These are phyloP conservation scores for Trichosanthes truncata DNA, from an alignment of 306 rosid genomes.

Conservation along the genomic window DNA sequence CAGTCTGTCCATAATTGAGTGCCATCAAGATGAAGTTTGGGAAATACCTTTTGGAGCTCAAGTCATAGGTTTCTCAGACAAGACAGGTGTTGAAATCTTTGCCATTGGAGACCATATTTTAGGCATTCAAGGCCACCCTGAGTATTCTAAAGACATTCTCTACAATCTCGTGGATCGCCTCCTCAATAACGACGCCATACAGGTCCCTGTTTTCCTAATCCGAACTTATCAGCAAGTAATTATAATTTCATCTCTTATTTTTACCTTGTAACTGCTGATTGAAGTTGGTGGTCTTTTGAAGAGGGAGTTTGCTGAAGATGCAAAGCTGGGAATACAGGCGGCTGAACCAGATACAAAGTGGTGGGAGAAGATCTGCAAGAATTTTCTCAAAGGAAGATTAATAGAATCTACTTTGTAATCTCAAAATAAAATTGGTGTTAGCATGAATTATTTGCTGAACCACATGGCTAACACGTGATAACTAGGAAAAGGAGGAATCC, in stretches of 20 bases:
- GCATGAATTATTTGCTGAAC: not conserved
- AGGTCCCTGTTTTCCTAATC: conserved; percentile 19
- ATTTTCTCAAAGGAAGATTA: conserved; percentile 40
- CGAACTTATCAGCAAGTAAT: not conserved
- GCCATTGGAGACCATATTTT: conserved; percentile 39
- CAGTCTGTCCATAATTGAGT: conserved; percentile 36
- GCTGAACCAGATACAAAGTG: conserved; percentile 42
- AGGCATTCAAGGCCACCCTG: conserved; percentile 76
- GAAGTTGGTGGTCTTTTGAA: conserved; percentile 11
- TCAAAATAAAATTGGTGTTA: not conserved
- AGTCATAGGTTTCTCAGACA: conserved; percentile 51
- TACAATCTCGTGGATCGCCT: conserved; percentile 46
- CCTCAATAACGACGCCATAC: conserved; percentile 22
- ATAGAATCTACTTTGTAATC: conserved; percentile 2
- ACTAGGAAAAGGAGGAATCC: not conserved
- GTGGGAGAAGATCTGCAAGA: conserved; percentile 47
- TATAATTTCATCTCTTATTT: not conserved
- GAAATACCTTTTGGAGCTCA: conserved; percentile 53
- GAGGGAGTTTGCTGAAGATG: conserved; percentile 40
- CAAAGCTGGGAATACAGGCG: conserved; percentile 26
- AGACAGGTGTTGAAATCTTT: conserved; percentile 64
- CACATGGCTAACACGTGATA: too few relatives aligned
- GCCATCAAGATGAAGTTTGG: conserved; percentile 61
- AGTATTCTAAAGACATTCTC: conserved; percentile 49
- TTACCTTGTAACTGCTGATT: not conserved